Evolutionary conservation across 352 stramenopile genomes (phyloP).

Genomic region (Phytophthora macrochlamydospora): DNA sequence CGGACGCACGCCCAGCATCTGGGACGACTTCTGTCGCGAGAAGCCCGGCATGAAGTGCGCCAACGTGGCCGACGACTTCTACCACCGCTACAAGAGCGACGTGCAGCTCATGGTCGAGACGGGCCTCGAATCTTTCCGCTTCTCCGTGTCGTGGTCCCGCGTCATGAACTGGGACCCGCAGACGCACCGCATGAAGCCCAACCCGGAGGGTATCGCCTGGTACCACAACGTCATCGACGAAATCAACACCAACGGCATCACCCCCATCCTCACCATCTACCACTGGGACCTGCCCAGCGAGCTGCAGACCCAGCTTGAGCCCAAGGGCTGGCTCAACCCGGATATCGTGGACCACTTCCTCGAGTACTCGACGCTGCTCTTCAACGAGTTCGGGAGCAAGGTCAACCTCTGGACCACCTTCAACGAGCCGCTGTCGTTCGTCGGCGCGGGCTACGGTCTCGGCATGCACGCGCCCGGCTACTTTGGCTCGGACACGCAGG

Average conservation of each 20-base stretch:
- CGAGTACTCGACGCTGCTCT: slow-evolving; percentile 88
- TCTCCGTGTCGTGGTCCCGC: slow-evolving; percentile 92
- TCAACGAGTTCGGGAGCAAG: slow-evolving; percentile 89
- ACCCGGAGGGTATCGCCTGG: slow-evolving; percentile 87
- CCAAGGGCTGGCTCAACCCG: slow-evolving; percentile 47
- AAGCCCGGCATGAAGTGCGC: slow-evolving; percentile 73
- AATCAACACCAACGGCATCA: slow-evolving; percentile 75
- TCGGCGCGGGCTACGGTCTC: slow-evolving; percentile 80
- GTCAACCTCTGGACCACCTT: slow-evolving; percentile 95
- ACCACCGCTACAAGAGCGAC: slow-evolving; percentile 91
- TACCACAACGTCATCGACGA: slow-evolving; percentile 92
- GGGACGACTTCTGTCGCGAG: slow-evolving; percentile 89
- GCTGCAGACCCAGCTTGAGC: slow-evolving; percentile 74
- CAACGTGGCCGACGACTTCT: slow-evolving; percentile 93
- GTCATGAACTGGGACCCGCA: slow-evolving; percentile 82
- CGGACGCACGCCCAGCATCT: slow-evolving; percentile 85
- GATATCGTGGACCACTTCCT: slow-evolving; percentile 69
- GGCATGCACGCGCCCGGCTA: slow-evolving; percentile 56
- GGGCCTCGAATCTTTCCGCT: slow-evolving; percentile 91
- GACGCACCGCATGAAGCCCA: slow-evolving; percentile 55
- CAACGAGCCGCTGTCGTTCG: slow-evolving; percentile 92
- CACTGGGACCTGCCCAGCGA: slow-evolving; percentile 94
- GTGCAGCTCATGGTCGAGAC: slow-evolving; percentile 91
- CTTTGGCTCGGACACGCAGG: slow-evolving; percentile 42
- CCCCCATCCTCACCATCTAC: slow-evolving; percentile 91